Percentiles rank a stretch among this genome's conserved stretches.
Evolutionary conservation across 352 stramenopile genomes (phyloP).

Genomic region (Pythium apleroticum): DNA sequence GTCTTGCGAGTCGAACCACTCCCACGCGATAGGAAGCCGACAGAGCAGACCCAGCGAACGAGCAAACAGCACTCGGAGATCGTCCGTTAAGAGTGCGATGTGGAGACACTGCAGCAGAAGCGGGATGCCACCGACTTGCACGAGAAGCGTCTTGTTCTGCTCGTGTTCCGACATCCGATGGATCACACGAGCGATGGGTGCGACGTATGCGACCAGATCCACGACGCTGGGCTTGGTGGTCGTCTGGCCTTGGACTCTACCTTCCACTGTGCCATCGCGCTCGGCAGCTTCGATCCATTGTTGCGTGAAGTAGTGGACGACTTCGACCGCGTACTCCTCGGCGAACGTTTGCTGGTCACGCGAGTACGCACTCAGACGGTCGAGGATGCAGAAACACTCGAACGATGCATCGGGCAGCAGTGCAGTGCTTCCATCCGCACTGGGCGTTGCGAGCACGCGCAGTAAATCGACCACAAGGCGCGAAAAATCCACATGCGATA

Average conservation of each 20-base stretch:
- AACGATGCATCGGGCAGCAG: conserved; percentile 6
- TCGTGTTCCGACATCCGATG: conserved; percentile 28
- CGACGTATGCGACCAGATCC: conserved; percentile 18
- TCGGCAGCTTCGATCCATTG: conserved; percentile 30
- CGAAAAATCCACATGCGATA: conserved; percentile 47
- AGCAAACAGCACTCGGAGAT: conserved; percentile 29
- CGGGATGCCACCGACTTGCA: conserved; percentile 33
- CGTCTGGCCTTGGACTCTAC: background rate
- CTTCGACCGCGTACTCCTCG: conserved; percentile 40
- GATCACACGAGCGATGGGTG: conserved; percentile 20
- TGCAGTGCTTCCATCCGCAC: background rate
- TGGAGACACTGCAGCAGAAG: conserved; percentile 38
- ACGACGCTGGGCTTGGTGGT: background rate
- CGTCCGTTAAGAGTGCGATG: conserved; percentile 23
- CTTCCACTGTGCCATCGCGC: conserved; percentile 23
- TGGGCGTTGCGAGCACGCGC: conserved; percentile 15
- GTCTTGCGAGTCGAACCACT: conserved; percentile 39
- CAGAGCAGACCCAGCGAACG: conserved; percentile 31
- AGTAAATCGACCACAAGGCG: conserved; percentile 40
- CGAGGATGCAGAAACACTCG: conserved; percentile 46
- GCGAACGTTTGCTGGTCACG: conserved; percentile 47
- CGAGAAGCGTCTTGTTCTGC: conserved; percentile 19
- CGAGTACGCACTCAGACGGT: conserved; percentile 31
- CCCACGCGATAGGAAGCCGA: conserved; percentile 17
- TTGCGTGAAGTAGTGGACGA: conserved; percentile 42